Base-by-base conservation (phyloP, 2,329 filamentous ascomycete species). In the Fusarium continuum region DNA sequence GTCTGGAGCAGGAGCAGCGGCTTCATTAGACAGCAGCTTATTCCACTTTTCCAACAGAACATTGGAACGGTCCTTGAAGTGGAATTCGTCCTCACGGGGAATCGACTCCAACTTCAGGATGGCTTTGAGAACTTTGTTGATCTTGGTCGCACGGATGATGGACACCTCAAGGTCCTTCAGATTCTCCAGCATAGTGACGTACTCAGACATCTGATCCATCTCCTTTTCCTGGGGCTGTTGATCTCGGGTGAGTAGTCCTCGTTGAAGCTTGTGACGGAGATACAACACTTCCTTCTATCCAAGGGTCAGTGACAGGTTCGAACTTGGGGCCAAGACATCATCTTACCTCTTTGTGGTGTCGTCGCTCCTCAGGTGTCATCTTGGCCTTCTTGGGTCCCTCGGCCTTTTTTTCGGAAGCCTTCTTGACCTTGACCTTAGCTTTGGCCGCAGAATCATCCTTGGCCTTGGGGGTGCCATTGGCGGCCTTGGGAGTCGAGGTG, bases 51-150 rank as follows among this genome's bases (percentile, higher is more conserved):
- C 88, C n/a, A 98, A 82, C 41, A 99, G 83, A 6, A 85, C 82
- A 65, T 91, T 85, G 29, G 92, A 93, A 46, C 95, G 90, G 65
- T 88, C 82, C 80, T 95, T 96, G 85, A 99, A 97, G 51, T 91
- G 81, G 76, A 90, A 96, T 67, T 96, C 91, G 29, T 93, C 91
- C 65, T 99, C 95, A 60, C 89, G 89, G 6, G 93, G 93, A 68
- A 99, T 96, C 4, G 84, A 84, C 36, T 89, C 85, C 8, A 99
- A 83, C 81, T 97, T 97, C 71, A 97, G 82, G 67, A 99, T 95
- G 5, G 90, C 93, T 80, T 96, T 97, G 54, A 99, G 84, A 10
- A 99, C 94, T 81, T 99, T 99, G 86, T 98, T 94, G 78, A 99
- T 97, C 84, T 98, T 99, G 61, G 95, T 99, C 13, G 81, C 83